Conservation (phyloP, 805 yeast species). For the Zygosaccharomyces siamensis region DNA sequence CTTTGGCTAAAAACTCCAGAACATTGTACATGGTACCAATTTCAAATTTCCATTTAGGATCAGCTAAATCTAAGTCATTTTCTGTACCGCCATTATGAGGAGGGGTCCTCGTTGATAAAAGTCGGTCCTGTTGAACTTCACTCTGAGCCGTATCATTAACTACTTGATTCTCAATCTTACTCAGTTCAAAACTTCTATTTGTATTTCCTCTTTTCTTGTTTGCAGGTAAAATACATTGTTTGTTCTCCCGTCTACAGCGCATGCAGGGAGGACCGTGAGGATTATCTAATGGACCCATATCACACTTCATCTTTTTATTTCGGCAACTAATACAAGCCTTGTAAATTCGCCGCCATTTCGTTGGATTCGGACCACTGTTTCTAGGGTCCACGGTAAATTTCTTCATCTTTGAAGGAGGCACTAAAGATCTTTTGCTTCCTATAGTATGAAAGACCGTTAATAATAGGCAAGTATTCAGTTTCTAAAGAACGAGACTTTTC, state of each 20-base stretch:
- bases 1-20: conserved; percentile 65
- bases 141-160: not conserved
- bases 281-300: conserved; percentile 66
- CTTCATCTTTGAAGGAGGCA: not conserved
- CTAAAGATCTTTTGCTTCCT: not conserved
- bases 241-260: conserved; percentile 76
- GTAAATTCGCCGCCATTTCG: conserved; percentile 57
- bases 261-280: conserved; percentile 82
- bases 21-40: conserved; percentile 51
- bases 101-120: not conserved
- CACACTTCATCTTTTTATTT: conserved; percentile 79
- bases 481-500: no score
- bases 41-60: conserved; percentile 25
- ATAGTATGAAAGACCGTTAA: no score
- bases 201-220: not conserved
- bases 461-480: no score
- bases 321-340: conserved; percentile 85
- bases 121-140: not conserved
- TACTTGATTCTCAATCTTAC: not conserved
- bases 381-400: not conserved
- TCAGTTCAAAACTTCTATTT: not conserved
- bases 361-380: conserved; percentile 7
- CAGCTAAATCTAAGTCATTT: not conserved
- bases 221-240: conserved; percentile 68
- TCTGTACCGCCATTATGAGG: no score